These are phyloP conservation scores for Coprinellus micaceus DNA, from an alignment of 768 basidiomycete species.

Conservation along the genomic window DNA sequence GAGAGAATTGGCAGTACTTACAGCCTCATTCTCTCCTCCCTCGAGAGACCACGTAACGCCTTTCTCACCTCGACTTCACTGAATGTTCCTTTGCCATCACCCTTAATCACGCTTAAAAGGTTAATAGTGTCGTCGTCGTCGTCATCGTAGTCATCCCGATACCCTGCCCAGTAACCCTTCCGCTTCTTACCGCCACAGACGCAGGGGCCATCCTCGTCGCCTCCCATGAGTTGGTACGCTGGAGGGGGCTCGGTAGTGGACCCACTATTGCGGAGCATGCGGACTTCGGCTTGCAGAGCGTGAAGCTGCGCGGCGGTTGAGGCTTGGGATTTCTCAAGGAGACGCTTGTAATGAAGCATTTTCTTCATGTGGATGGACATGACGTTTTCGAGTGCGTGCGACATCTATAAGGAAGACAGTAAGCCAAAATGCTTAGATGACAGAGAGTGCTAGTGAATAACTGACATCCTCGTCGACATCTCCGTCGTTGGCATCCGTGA, in stretches of 20 bases:
- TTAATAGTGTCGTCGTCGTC: constrained; percentile 38
- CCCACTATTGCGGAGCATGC: constrained; percentile 50
- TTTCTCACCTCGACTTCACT: constrained; percentile 68
- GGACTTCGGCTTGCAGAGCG: constrained; percentile 78
- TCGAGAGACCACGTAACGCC: constrained; percentile 55
- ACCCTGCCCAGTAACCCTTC: constrained; percentile 73
- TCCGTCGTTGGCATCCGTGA: constrained; percentile 58
- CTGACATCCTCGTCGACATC: constrained; percentile 71
- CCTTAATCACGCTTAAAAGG: constrained; percentile 43
- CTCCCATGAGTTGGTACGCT: constrained; percentile 18
- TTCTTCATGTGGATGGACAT: constrained; percentile 48
- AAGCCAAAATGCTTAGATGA: constrained; percentile 1
- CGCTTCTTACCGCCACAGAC: constrained; percentile 60
- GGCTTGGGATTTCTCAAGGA: constrained; percentile 78
- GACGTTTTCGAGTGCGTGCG: constrained; percentile 34
- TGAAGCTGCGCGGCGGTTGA: constrained; percentile 79
- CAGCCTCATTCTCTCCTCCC: constrained; percentile 73
- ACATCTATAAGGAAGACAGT: constrained; percentile 28
- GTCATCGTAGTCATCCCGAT: constrained; percentile 48
- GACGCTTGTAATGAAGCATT: constrained; percentile 69
- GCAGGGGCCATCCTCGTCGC: constrained; percentile 31
- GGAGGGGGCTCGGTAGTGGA: constrained; percentile 17
- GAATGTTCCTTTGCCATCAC: constrained; percentile 59
- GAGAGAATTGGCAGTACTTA: constrained; percentile 34
- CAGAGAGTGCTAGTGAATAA: constrained; percentile 1